Conservation (phyloP, 257 asterid genomes). For the Linaria vulgaris region DNA sequence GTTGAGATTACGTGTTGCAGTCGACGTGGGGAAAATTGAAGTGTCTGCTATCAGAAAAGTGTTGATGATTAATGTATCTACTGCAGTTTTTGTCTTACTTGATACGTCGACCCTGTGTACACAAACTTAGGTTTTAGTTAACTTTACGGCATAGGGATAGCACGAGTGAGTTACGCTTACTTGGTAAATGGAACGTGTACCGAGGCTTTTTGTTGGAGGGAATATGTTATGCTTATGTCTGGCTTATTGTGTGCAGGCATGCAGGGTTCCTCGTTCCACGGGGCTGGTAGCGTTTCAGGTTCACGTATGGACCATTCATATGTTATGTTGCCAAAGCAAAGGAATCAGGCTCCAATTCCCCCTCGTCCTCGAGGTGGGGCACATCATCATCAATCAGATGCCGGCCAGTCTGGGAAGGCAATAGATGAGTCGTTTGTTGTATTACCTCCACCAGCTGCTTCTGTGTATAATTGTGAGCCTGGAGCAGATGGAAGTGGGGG, state of each 20-base stretch:
- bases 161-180: no score
- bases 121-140: neutral
- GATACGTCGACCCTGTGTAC: neutral
- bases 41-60: neutral
- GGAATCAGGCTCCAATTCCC: conserved; percentile 64
- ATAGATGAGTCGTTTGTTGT: conserved; percentile 97
- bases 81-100: neutral
- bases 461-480: conserved; percentile 78
- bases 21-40: neutral
- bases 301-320: conserved; percentile 87
- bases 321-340: conserved; percentile 84
- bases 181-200: neutral
- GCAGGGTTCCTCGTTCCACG: conserved; percentile 74
- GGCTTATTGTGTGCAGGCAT: conserved; percentile 54
- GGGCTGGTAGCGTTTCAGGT: conserved; percentile 57
- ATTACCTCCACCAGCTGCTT: conserved; percentile 98
- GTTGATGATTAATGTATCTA: neutral
- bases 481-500: conserved; percentile 65
- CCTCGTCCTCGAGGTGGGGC: conserved; percentile 72
- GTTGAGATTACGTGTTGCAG: no score
- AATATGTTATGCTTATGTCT: conserved; percentile 8
- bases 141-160: no score
- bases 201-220: neutral
- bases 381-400: conserved; percentile 48
- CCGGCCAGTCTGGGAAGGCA: conserved; percentile 69